A percentile compares a stretch with the other conserved stretches of the same genome.
Evolutionary conservation across 75 land plant species (phyloP).

Genomic region (Gnetum montanum): DNA sequence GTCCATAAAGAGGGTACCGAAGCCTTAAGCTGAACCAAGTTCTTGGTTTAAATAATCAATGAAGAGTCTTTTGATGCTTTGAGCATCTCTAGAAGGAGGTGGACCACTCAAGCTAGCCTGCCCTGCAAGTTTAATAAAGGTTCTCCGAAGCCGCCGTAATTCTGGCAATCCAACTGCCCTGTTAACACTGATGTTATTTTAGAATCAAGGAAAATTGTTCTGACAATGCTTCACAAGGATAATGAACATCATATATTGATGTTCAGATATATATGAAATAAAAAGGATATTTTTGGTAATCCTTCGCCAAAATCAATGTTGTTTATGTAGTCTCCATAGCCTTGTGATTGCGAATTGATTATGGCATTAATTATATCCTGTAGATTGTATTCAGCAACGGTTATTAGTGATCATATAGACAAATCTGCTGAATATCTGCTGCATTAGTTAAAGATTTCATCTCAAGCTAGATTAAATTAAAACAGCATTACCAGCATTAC

Average conservation of each 20-base stretch:
- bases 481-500: too few relatives aligned
- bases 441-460: too few relatives aligned
- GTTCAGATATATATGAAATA: neutral
- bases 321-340: slow-evolving; percentile 46
- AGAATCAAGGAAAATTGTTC: slow-evolving; percentile 17
- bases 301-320: slow-evolving; percentile 55
- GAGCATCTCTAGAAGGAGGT: slow-evolving; percentile 85
- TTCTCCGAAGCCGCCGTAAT: slow-evolving; percentile 71
- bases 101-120: slow-evolving; percentile 92
- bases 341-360: slow-evolving; percentile 71
- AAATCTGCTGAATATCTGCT: too few relatives aligned
- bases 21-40: slow-evolving; percentile 26
- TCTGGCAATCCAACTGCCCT: slow-evolving; percentile 82
- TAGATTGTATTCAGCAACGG: too few relatives aligned
- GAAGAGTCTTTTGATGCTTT: slow-evolving; percentile 93
- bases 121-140: slow-evolving; percentile 84
- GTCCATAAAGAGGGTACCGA: neutral
- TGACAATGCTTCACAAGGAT: neutral
- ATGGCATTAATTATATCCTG: slow-evolving; percentile 74
- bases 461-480: too few relatives aligned
- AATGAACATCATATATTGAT: neutral
- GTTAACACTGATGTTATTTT: slow-evolving; percentile 42
- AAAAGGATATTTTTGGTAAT: slow-evolving; percentile 67
- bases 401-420: too few relatives aligned
- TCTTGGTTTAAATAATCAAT: slow-evolving; percentile 87